Percentiles rank a stretch among this genome's conserved stretches.
phyloP scores from a whole-genome alignment of 768 basidiomycete genomes.

The Agaricus sinodeliciosus region DNA sequence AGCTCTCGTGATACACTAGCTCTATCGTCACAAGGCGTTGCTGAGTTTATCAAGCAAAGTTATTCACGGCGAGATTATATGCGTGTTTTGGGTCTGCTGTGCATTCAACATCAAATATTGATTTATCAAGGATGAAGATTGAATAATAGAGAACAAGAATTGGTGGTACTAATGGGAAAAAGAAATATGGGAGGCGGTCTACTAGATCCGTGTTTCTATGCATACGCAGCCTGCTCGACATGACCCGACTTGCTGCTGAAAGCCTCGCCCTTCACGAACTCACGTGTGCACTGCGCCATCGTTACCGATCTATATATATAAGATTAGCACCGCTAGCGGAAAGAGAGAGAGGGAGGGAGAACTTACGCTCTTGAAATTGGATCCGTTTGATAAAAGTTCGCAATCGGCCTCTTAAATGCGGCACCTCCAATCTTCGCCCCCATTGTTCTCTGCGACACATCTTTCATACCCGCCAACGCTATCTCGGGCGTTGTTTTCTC shows the following conservation, averaged over 20 bases:
- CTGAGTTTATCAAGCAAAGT: no score
- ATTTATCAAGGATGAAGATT: not conserved
- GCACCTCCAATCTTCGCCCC: constrained; percentile 50
- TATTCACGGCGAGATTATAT: no score
- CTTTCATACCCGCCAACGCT: constrained; percentile 61
- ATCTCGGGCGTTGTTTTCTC: constrained; percentile 75
- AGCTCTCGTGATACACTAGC: no score
- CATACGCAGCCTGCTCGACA: constrained; percentile 38
- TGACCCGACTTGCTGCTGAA: constrained; percentile 40
- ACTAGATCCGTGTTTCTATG: constrained; percentile 17
- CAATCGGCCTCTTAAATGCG: constrained; percentile 72
- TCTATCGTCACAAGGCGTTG: no score
- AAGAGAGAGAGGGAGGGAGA: not conserved
- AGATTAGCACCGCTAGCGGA: not conserved
- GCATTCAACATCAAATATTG: no score
- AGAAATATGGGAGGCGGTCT: constrained; percentile 1
- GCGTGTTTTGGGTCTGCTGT: no score
- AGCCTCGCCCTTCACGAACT: constrained; percentile 75
- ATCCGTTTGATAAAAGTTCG: constrained; percentile 96
- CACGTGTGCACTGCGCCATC: constrained; percentile 89
- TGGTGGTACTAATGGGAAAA: constrained; percentile 2
- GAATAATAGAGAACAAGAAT: not conserved
- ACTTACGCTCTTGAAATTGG: constrained; percentile 90
- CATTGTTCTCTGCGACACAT: constrained; percentile 44
- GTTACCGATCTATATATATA: constrained; percentile 65